Conservation (phyloP, 2,329 filamentous ascomycete genomes). For the Didymellaceae sp. region DNA sequence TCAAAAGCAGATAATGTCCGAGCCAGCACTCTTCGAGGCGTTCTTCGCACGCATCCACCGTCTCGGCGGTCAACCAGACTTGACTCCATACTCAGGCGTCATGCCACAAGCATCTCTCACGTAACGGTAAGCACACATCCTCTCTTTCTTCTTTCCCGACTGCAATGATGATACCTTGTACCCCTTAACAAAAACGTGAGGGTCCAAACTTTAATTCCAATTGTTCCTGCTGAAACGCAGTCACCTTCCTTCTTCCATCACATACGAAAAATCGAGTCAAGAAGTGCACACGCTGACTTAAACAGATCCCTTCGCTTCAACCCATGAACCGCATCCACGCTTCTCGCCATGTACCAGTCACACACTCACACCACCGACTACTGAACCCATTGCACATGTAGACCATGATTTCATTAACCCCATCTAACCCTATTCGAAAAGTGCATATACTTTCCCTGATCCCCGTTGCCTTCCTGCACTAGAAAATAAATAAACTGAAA, state of each 20-base stretch:
- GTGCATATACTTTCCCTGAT: constrained; percentile 1
- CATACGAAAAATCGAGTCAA: too few relatives aligned
- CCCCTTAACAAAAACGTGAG: constrained; percentile 54
- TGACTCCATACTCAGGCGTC: too few relatives aligned
- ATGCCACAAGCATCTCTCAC: not conserved
- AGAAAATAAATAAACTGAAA: constrained; percentile 4
- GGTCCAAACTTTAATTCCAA: constrained; percentile 68
- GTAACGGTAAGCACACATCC: not conserved
- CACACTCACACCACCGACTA: not conserved
- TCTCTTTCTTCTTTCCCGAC: constrained; percentile 22
- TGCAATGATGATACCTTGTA: constrained; percentile 70
- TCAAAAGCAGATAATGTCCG: too few relatives aligned
- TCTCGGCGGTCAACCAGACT: too few relatives aligned
- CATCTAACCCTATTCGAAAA: constrained; percentile 11
- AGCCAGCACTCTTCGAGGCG: too few relatives aligned
- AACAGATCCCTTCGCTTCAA: too few relatives aligned
- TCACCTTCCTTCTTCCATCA: constrained; percentile 1
- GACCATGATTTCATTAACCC: constrained; percentile 12
- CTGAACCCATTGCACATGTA: not conserved
- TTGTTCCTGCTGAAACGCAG: constrained; percentile 91
- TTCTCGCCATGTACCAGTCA: constrained; percentile 74
- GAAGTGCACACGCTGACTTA: constrained; percentile 23
- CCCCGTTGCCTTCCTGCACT: not conserved
- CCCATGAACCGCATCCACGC: too few relatives aligned
- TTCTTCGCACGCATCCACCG: too few relatives aligned